Evolutionary conservation across 176 grass and related monocot species (phyloP), one percentile per base, ranked within the genome.

Genomic region (Tillandsia fasciculata): DNA sequence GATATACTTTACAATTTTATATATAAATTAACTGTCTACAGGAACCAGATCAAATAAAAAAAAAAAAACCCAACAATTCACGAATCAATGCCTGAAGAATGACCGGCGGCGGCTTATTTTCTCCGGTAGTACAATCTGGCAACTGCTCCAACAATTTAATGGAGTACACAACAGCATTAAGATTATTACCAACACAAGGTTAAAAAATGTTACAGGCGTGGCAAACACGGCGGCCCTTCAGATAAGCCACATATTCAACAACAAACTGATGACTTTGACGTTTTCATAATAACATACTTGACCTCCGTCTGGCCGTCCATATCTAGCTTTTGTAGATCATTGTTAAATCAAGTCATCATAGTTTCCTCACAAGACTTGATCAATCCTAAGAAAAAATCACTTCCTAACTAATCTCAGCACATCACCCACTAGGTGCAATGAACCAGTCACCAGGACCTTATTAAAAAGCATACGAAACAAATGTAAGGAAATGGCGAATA

Each of bases 371-470:
- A 9, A 61, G 13, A 61, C 10, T 23, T 0, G 22, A 61, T 61
- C 0, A n/a, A 10, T 61, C 56, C 22, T 61, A 15, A 61, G 22
- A 22, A 20, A 61, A 61, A 61, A 6, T 91, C 77, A 88, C 70
- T 77, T 92, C 72, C 74, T 78, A 48, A 93, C 28, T 61, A 93
- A 75, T 82, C 81, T 89, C 80, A 93, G 59, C 15, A 89, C 80
- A 66, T 86, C 90, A 2, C 90, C 90, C 15, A 93, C 61, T 28
- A 93, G 86, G 72, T 93, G 90, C 58, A 93, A 56, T 50, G 90
- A 93, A 8, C 90, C 86, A 65, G 90, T 86, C 49, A 93, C 86
- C 68, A 93, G 51, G 13, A 89, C 90, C 90, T 93, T 56, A 1
- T 50, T 27, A 22, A 20, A 23, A 61, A 18, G 56, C n/a, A 61